Conservation (phyloP, 352 stramenopile genomes). For the Pythium vanterpoolii region DNA sequence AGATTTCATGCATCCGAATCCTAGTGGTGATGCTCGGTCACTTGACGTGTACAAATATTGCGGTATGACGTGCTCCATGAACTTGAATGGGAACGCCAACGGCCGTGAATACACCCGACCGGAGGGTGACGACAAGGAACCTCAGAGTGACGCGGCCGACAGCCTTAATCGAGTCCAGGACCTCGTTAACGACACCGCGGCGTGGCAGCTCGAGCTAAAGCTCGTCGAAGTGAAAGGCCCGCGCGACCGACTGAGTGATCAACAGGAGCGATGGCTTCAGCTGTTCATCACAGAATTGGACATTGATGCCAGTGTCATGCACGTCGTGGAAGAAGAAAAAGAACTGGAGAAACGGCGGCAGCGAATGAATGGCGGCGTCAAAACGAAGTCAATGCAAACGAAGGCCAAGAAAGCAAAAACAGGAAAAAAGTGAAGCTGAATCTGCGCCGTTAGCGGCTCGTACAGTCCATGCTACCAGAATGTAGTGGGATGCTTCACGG, state of each 20-base stretch:
- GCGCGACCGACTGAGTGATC: slow-evolving; percentile 77
- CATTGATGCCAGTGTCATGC: slow-evolving; percentile 59
- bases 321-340: slow-evolving; percentile 71
- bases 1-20: slow-evolving; percentile 10
- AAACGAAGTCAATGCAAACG: not conserved
- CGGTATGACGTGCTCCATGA: slow-evolving; percentile 48
- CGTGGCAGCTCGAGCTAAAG: slow-evolving; percentile 34
- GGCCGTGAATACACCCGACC: not conserved
- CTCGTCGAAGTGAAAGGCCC: slow-evolving; percentile 88
- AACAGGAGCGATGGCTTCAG: slow-evolving; percentile 78
- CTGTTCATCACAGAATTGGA: slow-evolving; percentile 53
- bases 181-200: not conserved
- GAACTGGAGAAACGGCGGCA: slow-evolving; percentile 23
- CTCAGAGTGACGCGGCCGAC: not conserved
- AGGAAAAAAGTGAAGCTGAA: not conserved
- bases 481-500: not conserved
- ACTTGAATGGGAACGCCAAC: slow-evolving; percentile 26
- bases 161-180: not conserved
- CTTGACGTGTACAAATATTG: slow-evolving; percentile 47
- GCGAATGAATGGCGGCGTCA: slow-evolving; percentile 8
- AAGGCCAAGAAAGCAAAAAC: slow-evolving; percentile 1
- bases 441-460: not conserved
- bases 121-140: not conserved
- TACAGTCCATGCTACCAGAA: not conserved
- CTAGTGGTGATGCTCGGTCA: slow-evolving; percentile 1